phyloP scores from a whole-genome alignment of 345 rosid species.

The Rhodamnia rubescens region DNA sequence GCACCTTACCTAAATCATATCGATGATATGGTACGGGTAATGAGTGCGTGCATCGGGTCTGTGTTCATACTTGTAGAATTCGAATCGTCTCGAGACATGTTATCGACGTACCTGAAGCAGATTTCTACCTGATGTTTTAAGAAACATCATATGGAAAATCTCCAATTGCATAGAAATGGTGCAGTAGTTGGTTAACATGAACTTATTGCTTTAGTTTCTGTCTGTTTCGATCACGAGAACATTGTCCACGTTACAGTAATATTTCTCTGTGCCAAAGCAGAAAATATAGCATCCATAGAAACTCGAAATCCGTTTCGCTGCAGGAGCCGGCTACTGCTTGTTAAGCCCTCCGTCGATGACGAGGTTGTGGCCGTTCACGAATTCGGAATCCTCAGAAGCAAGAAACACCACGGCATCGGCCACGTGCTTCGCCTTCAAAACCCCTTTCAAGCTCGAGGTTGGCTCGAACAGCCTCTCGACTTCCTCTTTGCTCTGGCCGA shows the following conservation, averaged over 20 bases:
- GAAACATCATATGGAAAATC: not conserved
- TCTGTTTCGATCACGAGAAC: not conserved
- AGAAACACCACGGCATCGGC: conserved; percentile 34
- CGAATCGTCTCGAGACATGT: not conserved
- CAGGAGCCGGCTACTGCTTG: not conserved
- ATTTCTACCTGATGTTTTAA: not conserved
- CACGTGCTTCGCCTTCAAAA: conserved; percentile 10
- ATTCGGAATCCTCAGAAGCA: conserved; percentile 16
- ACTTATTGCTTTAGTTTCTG: not conserved
- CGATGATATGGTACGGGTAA: not conserved
- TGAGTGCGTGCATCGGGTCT: not conserved
- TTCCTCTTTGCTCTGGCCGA: not conserved
- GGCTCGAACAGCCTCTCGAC: conserved; percentile 7
- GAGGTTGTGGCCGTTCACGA: conserved; percentile 22
- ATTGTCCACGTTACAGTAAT: not conserved
- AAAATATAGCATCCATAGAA: not conserved
- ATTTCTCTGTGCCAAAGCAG: not conserved
- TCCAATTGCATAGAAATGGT: not conserved
- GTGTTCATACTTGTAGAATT: not conserved
- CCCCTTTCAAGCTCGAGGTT: conserved; percentile 10
- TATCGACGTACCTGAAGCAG: not conserved
- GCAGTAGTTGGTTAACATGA: not conserved
- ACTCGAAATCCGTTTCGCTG: not conserved
- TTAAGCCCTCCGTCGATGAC: not conserved
- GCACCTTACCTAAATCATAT: not conserved